phyloP scores from a whole-genome alignment of 805 yeast species.

The Nakazawaea wickerhamii region DNA sequence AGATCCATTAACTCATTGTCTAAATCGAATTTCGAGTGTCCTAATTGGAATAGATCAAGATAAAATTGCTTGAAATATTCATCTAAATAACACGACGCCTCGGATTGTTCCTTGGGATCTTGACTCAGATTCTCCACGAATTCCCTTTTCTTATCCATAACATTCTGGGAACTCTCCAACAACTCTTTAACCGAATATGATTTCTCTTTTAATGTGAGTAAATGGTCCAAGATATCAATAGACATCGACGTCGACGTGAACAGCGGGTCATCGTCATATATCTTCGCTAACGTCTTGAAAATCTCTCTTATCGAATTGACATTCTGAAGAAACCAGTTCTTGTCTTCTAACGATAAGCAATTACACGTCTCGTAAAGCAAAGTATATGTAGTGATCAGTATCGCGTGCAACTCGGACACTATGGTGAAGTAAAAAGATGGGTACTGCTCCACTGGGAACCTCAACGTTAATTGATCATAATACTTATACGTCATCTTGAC shows the following conservation, averaged over 20 bases:
- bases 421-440: neutral
- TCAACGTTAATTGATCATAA: neutral
- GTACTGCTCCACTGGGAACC: neutral
- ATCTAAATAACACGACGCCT: neutral
- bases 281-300: neutral
- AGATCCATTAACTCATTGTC: neutral
- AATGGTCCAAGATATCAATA: neutral
- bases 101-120: neutral
- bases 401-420: neutral
- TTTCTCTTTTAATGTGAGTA: neutral
- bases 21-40: neutral
- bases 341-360: neutral
- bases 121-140: neutral
- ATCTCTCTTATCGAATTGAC: neutral
- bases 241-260: neutral
- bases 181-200: constrained; percentile 2
- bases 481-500: neutral
- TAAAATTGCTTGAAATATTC: constrained; percentile 7
- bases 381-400: constrained; percentile 1
- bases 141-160: neutral
- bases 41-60: neutral
- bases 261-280: neutral
- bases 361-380: neutral
- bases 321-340: neutral
- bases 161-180: constrained; percentile 3